Conservation (phyloP, 2,329 filamentous ascomycete species). For the Cryphonectria carpinicola region DNA sequence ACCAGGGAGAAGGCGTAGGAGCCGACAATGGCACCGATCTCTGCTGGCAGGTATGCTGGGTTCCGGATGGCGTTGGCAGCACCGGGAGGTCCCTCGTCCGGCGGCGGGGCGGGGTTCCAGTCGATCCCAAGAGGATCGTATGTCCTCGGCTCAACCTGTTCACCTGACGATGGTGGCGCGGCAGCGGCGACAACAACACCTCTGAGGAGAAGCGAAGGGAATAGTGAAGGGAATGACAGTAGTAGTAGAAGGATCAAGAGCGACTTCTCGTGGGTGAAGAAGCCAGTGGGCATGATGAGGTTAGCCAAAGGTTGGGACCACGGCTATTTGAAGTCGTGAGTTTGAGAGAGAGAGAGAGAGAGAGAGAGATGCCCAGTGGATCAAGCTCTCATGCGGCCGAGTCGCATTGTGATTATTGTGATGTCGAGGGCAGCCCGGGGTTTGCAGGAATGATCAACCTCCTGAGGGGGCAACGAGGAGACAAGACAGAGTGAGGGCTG, state of each 20-base stretch:
- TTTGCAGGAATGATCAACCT: conserved; percentile 42
- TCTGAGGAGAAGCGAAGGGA: conserved; percentile 26
- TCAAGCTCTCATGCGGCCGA: conserved; percentile 45
- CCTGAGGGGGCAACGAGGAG: conserved; percentile 6
- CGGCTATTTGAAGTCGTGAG: conserved; percentile 24
- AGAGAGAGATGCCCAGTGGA: conserved; percentile 18
- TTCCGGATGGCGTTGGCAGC: conserved; percentile 64
- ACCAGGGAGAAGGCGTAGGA: conserved; percentile 80
- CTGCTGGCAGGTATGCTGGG: conserved; percentile 70
- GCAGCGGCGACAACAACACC: conserved; percentile 39
- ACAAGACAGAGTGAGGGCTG: conserved; percentile 35
- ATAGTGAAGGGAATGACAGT: conserved; percentile 28
- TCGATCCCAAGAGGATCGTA: conserved; percentile 52
- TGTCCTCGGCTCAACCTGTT: conserved; percentile 31
- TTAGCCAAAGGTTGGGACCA: conserved; percentile 19
- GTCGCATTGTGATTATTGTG: conserved; percentile 55
- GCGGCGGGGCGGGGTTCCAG: conserved; percentile 59
- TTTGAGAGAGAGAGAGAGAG: neutral
- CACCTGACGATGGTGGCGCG: conserved; percentile 32
- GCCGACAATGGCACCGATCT: conserved; percentile 82
- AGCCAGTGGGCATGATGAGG: conserved; percentile 26
- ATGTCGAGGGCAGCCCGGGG: conserved; percentile 45
- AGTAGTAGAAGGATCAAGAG: conserved; percentile 14
- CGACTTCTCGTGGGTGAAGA: conserved; percentile 1
- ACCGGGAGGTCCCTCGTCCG: conserved; percentile 63